These are phyloP conservation scores for Aspergillus taichungensis DNA, from an alignment of 495 filamentous ascomycete genomes.

Conservation along the genomic window DNA sequence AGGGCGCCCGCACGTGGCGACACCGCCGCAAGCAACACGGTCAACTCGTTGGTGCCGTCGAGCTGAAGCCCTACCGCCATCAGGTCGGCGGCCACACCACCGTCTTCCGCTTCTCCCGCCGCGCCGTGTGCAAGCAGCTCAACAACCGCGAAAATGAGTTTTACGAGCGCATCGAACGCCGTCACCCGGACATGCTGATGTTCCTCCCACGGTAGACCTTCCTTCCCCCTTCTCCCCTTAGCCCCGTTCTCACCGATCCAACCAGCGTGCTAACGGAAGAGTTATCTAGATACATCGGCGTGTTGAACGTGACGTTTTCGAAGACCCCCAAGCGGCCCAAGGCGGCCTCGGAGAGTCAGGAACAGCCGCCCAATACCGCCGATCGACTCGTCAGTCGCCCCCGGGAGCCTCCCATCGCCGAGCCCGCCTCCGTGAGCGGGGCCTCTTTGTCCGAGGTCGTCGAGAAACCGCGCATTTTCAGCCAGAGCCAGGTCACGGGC, in stretches of 20 bases:
- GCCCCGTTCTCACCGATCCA: background rate
- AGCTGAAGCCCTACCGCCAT: slow-evolving; percentile 92
- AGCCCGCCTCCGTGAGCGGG: slow-evolving; percentile 9
- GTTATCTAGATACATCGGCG: slow-evolving; percentile 76
- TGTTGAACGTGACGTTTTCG: slow-evolving; percentile 93
- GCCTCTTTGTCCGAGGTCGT: slow-evolving; percentile 13
- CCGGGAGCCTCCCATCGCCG: slow-evolving; percentile 12
- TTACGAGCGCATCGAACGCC: slow-evolving; percentile 87
- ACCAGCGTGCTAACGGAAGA: slow-evolving; percentile 20
- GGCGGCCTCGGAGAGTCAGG: slow-evolving; percentile 30
- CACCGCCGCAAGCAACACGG: slow-evolving; percentile 23
- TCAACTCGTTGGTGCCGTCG: slow-evolving; percentile 70
- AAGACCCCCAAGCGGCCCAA: slow-evolving; percentile 68
- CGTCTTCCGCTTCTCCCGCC: slow-evolving; percentile 87
- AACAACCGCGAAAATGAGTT: slow-evolving; percentile 98
- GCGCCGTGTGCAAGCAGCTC: slow-evolving; percentile 94
- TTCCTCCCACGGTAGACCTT: slow-evolving; percentile 81
- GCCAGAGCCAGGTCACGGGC: slow-evolving; percentile 59
- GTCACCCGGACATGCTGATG: slow-evolving; percentile 78
- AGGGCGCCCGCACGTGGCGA: slow-evolving; percentile 23
- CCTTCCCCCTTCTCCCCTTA: slow-evolving; percentile 9
- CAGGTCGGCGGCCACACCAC: slow-evolving; percentile 96
- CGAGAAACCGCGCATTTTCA: slow-evolving; percentile 59
- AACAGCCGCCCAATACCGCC: slow-evolving; percentile 14
- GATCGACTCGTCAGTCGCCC: slow-evolving; percentile 1